Evolutionary conservation across 2,329 filamentous ascomycete species (phyloP), one percentile per base, ranked within the genome.

Genomic region (Fusarium stilboides): DNA sequence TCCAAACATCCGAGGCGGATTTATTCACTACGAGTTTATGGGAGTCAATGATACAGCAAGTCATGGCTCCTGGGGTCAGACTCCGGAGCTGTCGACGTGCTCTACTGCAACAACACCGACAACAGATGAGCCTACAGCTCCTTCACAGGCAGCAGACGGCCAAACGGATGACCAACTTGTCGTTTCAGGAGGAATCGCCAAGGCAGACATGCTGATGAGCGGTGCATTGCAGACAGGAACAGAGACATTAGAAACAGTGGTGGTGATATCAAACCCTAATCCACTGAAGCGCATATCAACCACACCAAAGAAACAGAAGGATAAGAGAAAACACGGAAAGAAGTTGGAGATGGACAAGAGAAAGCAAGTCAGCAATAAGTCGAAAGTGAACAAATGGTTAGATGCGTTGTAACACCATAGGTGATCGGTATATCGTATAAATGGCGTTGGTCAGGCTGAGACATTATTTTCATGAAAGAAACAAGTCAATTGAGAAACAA

Each of bases 11-110:
- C 55, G 46, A n/a, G 71, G 69, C 9, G 49, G 61, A 19, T 74
- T 62, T 8, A 63, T 75, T 10, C 73, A 74, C 36, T 75, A 75
- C 28, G 63, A 75, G 28, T 75, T 72, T 36, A 52, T 62, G 37
- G 46, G 63, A 43, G 19, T 70, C 34, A 58, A 62, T 24, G 69
- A 59, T 2, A 9, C 31, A 4, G 37, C 42, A 19, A 60, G 22
- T 17, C 51, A 46, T 12, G 33, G 39, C 3, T 19, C 46, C 15
- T 26, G 52, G 2, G 39, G 20, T 6, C 64, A 65, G 12, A 28
- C 40, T 10, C 44, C 57, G 4, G 65, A 57, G 17, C 50, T 66
- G 12, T 70, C 62, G 28, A 40, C 52, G 28, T 68, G 53, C 34
- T 69, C 62, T 42, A 57, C 46, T 12, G 34, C 20, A 31, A 68